These are phyloP conservation scores for Chalciporus pseudorubinellus DNA, from an alignment of 768 basidiomycete genomes.

Conservation along the genomic window DNA sequence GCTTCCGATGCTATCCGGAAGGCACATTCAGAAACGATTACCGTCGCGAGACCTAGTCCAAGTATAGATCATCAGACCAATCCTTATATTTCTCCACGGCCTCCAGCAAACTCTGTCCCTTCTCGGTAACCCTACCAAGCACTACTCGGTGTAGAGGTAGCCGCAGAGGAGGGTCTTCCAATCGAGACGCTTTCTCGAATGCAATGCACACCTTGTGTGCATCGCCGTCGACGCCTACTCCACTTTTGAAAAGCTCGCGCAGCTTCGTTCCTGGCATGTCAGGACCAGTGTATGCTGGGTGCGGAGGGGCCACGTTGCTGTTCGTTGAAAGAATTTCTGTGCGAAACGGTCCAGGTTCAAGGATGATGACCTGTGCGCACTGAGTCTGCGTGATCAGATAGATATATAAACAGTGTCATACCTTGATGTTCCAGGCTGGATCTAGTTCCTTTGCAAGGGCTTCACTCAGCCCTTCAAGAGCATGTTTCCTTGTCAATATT, in stretches of 20 bases:
- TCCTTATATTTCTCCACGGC: conserved; percentile 17
- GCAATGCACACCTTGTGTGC: conserved; percentile 20
- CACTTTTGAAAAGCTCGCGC: neutral
- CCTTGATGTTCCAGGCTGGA: conserved; percentile 16
- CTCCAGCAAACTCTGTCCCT: conserved; percentile 15
- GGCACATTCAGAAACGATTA: no score
- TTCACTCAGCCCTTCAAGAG: conserved; percentile 30
- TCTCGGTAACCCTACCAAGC: conserved; percentile 2
- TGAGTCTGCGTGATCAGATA: no score
- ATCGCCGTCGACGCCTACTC: conserved; percentile 8
- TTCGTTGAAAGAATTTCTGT: conserved; percentile 4
- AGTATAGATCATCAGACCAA: conserved; percentile 26
- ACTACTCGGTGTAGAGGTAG: conserved; percentile 15
- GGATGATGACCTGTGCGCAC: no score
- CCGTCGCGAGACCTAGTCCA: no score
- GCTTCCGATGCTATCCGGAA: no score
- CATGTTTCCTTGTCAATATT: conserved; percentile 15
- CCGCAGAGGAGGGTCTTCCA: conserved; percentile 20
- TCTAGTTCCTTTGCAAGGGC: neutral
- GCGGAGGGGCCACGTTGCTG: neutral
- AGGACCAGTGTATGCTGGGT: conserved; percentile 19
- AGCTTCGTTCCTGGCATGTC: conserved; percentile 8
- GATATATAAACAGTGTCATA: neutral
- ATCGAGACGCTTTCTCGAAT: conserved; percentile 15
- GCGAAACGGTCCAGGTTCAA: conserved; percentile 13